Evolutionary conservation across 1,284 basidiomycete genomes (phyloP), one percentile per base, ranked within the genome.

Genomic region (Meira miltonrushii): DNA sequence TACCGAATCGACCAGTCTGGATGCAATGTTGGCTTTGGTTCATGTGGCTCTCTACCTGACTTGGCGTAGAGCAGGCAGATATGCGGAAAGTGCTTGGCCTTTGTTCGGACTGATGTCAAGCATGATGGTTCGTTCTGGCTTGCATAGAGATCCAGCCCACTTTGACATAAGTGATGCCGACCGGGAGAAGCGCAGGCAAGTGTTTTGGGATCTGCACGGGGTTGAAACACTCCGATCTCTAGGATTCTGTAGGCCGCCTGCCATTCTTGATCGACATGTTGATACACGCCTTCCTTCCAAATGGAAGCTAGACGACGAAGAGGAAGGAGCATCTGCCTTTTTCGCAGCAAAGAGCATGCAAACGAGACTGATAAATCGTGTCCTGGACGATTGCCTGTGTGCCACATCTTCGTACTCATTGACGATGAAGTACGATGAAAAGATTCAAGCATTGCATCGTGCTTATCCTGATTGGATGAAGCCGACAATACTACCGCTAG

Each of bases 181-280:
- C 19, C n/a, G 38, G 17, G 51, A 58, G 38, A 38, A 33, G 25
- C 33, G 57, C n/a, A 25, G 57, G 33, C n/a, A 49, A 9, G 19
- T 59, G 25, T 62, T 62, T 33, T 62, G 61, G 61, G 61, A 62
- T 44, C 55, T 62, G 23, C 55, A 59, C 15, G 40, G 57, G 7
- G 41, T 52, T 10, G 61, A 62, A 19, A 52, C 47, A 15, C 55
- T 62, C 44, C 51, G 61, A 8, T 48, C 57, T 12, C 37, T 63
- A 5, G 57, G 58, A 39, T 60, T 60, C 39, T 55, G 58, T 54
- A 21, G 61, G 25, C 61, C 61, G 1, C 59, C 59, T 39, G 39
- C 47, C 17, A 54, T 63, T 50, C 52, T 54, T n/a, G 61, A 37
- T 43, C 55, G 46, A 4, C 43, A 54, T 37, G 37, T 54, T 13